phyloP scores from a whole-genome alignment of 2,329 filamentous ascomycete species.

The Curvularia sp. region DNA sequence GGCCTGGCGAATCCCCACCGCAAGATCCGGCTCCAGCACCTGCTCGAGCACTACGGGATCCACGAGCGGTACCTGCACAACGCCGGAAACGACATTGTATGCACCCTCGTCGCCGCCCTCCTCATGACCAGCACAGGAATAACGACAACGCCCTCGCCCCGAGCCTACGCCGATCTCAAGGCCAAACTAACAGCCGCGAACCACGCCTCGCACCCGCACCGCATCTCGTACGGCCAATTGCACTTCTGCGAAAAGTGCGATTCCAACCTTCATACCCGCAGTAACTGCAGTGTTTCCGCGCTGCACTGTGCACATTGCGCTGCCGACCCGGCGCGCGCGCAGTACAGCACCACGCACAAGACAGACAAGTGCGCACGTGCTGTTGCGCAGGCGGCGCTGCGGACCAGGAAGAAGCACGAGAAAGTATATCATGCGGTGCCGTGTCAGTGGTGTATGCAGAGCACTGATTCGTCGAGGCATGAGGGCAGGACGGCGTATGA shows the following conservation, averaged over 20 bases:
- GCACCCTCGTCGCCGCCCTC: constrained; percentile 19
- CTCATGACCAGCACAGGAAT: constrained; percentile 6
- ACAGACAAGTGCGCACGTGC: not conserved
- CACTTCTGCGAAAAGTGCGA: constrained; percentile 3
- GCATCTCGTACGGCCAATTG: not conserved
- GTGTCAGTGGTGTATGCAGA: constrained; percentile 13
- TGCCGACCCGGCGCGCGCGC: not conserved
- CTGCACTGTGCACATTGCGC: not conserved
- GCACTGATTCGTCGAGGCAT: constrained; percentile 8
- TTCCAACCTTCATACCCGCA: not conserved
- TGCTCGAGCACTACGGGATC: constrained; percentile 10
- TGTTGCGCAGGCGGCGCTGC: not conserved
- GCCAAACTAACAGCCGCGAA: not conserved
- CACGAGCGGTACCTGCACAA: constrained; percentile 23
- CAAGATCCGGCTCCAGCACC: constrained; percentile 10
- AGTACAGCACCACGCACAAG: not conserved
- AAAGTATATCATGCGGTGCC: not conserved
- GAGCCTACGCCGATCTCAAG: not conserved
- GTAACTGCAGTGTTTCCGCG: not conserved
- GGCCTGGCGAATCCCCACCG: not conserved
- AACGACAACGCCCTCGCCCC: not conserved
- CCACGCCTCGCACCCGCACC: not conserved
- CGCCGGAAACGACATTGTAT: constrained; percentile 24
- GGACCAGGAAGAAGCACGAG: not conserved
- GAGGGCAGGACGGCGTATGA: constrained; percentile 1